Percentiles rank a stretch among this genome's conserved stretches.
phyloP scores from a whole-genome alignment of 179 eudicot genomes.

The Beta lomatogona region DNA sequence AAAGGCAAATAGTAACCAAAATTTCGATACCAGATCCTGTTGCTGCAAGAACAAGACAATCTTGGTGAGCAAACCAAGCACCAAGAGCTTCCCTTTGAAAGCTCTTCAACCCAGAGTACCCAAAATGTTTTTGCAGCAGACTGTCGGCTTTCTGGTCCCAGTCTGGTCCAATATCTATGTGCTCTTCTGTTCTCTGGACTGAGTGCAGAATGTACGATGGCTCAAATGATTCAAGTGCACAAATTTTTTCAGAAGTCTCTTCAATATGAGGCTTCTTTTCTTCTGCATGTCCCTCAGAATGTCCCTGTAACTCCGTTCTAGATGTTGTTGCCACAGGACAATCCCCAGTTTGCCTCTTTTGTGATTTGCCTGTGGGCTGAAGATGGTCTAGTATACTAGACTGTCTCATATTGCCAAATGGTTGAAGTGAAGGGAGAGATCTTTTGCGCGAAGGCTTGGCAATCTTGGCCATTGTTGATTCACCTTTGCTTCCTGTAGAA shows the following conservation, averaged over 20 bases:
- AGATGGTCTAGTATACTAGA: slow-evolving; percentile 56
- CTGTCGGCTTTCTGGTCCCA: slow-evolving; percentile 60
- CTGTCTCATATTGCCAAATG: slow-evolving; percentile 53
- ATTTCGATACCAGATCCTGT: slow-evolving; percentile 79
- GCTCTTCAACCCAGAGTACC: slow-evolving; percentile 64
- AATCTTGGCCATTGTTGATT: slow-evolving; percentile 29
- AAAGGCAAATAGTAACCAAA: neutral
- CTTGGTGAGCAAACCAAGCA: slow-evolving; percentile 75
- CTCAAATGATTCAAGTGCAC: slow-evolving; percentile 22
- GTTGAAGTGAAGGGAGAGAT: slow-evolving; percentile 30
- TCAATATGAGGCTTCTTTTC: slow-evolving; percentile 20
- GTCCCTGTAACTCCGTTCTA: slow-evolving; percentile 21
- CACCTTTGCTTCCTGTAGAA: slow-evolving; percentile 23
- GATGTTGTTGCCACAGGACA: slow-evolving; percentile 27
- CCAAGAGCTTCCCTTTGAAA: slow-evolving; percentile 86
- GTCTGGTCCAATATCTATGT: slow-evolving; percentile 43
- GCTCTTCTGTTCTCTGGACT: slow-evolving; percentile 28
- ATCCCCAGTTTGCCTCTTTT: slow-evolving; percentile 39
- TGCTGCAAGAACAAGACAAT: slow-evolving; percentile 93
- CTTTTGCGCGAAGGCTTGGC: slow-evolving; percentile 42
- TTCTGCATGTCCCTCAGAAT: slow-evolving; percentile 25
- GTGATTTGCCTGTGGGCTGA: slow-evolving; percentile 37
- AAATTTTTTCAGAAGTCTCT: slow-evolving; percentile 16
- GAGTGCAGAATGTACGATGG: slow-evolving; percentile 16
- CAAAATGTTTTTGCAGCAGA: slow-evolving; percentile 69